Evolutionary conservation across 2,329 filamentous ascomycete genomes (phyloP).

Genomic region (Coniochaeta hoffmannii): DNA sequence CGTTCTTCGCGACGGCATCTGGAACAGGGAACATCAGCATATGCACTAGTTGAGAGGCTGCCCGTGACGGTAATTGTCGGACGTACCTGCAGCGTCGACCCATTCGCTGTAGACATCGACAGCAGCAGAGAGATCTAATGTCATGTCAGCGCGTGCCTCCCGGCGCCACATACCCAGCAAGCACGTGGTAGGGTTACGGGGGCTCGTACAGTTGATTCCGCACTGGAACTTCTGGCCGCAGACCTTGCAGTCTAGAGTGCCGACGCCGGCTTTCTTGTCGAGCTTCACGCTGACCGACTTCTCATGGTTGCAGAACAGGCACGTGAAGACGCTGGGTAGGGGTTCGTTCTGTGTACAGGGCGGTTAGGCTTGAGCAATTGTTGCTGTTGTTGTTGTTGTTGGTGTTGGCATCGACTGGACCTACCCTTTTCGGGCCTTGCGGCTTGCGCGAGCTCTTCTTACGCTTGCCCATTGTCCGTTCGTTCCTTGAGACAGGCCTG

Average conservation of each 20-base stretch:
- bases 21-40: not conserved
- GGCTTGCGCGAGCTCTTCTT: slow-evolving; percentile 86
- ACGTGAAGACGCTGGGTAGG: slow-evolving; percentile 80
- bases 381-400: no score
- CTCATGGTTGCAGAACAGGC: slow-evolving; percentile 97
- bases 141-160: slow-evolving; percentile 9
- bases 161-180: not conserved
- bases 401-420: slow-evolving; percentile 6
- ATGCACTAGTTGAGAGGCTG: not conserved
- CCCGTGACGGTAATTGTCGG: not conserved
- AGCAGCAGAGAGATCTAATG: slow-evolving; percentile 74
- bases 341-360: slow-evolving; percentile 51
- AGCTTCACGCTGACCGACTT: slow-evolving; percentile 85
- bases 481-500: not conserved
- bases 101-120: slow-evolving; percentile 98
- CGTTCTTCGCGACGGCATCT: slow-evolving; percentile 19
- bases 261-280: slow-evolving; percentile 86
- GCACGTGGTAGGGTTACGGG: not conserved
- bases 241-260: slow-evolving; percentile 80
- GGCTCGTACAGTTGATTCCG: slow-evolving; percentile 73
- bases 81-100: slow-evolving; percentile 73
- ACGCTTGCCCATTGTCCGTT: slow-evolving; percentile 68
- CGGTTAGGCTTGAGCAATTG: no score
- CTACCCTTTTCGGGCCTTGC: slow-evolving; percentile 73
- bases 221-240: slow-evolving; percentile 94